phyloP scores from a whole-genome alignment of 768 basidiomycete genomes.

The Lepiota venenata region DNA sequence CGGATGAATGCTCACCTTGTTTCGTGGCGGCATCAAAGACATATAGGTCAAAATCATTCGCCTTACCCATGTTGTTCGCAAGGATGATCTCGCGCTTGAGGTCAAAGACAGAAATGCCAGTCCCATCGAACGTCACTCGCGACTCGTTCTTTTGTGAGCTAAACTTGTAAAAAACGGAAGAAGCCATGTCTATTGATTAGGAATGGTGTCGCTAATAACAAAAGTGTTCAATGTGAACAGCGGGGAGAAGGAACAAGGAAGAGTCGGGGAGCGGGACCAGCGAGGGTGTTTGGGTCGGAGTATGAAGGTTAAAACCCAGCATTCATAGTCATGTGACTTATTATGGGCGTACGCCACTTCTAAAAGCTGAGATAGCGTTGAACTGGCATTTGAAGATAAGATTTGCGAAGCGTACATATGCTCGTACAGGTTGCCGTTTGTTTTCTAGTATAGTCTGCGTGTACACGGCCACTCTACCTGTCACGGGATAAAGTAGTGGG shows the following conservation, averaged over 20 bases:
- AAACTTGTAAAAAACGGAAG: conserved; percentile 98
- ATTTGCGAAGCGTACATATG: too few species aligned
- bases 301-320: background rate
- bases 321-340: too few species aligned
- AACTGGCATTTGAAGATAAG: too few species aligned
- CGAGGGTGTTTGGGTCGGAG: background rate
- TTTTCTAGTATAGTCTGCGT: too few species aligned
- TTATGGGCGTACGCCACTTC: too few species aligned
- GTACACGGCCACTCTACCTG: too few species aligned
- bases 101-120: conserved; percentile 98
- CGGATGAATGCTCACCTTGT: conserved; percentile 65
- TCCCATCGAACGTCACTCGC: conserved; percentile 95
- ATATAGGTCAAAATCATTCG: conserved; percentile 93
- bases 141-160: conserved; percentile 94
- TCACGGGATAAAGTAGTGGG: too few species aligned
- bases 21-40: conserved; percentile 82
- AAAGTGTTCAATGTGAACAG: conserved; percentile 2
- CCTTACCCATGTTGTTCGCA: conserved; percentile 94
- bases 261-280: background rate
- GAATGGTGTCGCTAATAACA: conserved; percentile 12
- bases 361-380: too few species aligned
- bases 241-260: background rate
- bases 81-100: conserved; percentile 98
- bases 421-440: too few species aligned
- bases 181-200: conserved; percentile 57